Evolutionary conservation across 805 yeast genomes (phyloP).

Genomic region (Hermanozyma aechmeae): DNA sequence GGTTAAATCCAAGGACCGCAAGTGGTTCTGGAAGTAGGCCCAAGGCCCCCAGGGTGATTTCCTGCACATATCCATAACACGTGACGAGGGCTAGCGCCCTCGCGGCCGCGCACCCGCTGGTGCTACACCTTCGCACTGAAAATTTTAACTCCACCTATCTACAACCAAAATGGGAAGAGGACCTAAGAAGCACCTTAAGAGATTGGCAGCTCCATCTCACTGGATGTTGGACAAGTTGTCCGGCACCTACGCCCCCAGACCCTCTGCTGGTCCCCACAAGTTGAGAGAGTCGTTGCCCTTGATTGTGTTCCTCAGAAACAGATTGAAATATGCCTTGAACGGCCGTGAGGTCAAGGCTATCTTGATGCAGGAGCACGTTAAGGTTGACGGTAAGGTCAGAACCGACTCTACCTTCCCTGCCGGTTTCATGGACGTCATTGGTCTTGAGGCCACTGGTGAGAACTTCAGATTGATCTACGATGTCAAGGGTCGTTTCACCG

Average conservation of each 20-base stretch:
- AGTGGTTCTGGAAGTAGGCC: slow-evolving; percentile 19
- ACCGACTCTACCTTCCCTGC: slow-evolving; percentile 24
- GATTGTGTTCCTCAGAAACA: slow-evolving; percentile 24
- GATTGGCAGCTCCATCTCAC: slow-evolving; percentile 30
- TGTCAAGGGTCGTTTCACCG: slow-evolving; percentile 20
- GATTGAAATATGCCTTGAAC: slow-evolving; percentile 25
- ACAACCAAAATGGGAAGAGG: slow-evolving; percentile 63
- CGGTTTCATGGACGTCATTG: slow-evolving; percentile 23
- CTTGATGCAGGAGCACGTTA: slow-evolving; percentile 25
- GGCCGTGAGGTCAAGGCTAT: slow-evolving; percentile 26
- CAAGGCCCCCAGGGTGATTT: background rate
- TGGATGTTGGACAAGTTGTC: slow-evolving; percentile 30
- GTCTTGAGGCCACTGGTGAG: slow-evolving; percentile 24
- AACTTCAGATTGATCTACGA: slow-evolving; percentile 19
- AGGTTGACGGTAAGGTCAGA: slow-evolving; percentile 26
- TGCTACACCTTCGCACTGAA: slow-evolving; percentile 3
- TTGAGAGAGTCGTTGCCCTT: slow-evolving; percentile 26
- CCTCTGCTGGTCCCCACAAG: slow-evolving; percentile 26
- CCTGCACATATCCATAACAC: background rate
- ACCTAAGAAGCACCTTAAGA: slow-evolving; percentile 38
- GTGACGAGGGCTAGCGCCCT: slow-evolving; percentile 5
- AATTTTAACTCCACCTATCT: slow-evolving; percentile 5
- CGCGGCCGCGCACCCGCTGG: slow-evolving; percentile 1
- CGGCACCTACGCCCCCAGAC: slow-evolving; percentile 27
- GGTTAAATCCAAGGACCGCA: slow-evolving; percentile 12